Evolutionary conservation across 352 stramenopile genomes (phyloP).

Genomic region (Phytophthora ramorum): DNA sequence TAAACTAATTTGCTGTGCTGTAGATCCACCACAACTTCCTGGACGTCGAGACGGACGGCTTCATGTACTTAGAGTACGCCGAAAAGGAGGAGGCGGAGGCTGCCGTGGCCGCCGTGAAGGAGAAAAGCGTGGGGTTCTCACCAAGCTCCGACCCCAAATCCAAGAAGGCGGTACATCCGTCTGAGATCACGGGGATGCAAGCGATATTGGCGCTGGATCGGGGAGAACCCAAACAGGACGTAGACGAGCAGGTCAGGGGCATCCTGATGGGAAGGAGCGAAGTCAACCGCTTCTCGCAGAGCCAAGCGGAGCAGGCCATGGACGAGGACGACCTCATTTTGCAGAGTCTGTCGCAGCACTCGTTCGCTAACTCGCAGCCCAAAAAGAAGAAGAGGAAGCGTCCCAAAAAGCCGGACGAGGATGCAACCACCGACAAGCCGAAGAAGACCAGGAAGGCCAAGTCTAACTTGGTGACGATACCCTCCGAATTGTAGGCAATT

Average conservation of each 20-base stretch:
- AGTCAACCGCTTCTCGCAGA: slow-evolving; percentile 58
- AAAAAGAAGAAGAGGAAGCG: slow-evolving; percentile 41
- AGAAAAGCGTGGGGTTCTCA: slow-evolving; percentile 21
- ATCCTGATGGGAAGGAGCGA: slow-evolving; percentile 61
- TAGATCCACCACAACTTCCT: slow-evolving; percentile 78
- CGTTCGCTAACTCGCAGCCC: slow-evolving; percentile 43
- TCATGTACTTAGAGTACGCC: slow-evolving; percentile 70
- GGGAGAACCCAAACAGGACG: slow-evolving; percentile 31
- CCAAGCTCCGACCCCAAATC: slow-evolving; percentile 21
- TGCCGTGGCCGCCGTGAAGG: slow-evolving; percentile 47
- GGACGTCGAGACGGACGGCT: slow-evolving; percentile 64
- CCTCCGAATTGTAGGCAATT: slow-evolving; percentile 3
- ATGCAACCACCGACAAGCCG: background rate
- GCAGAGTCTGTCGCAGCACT: slow-evolving; percentile 78
- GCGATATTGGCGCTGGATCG: slow-evolving; percentile 52
- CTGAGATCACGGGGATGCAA: slow-evolving; percentile 46
- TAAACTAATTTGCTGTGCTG: background rate
- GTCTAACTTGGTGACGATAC: slow-evolving; percentile 18
- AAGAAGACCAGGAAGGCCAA: slow-evolving; percentile 26
- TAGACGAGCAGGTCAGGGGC: slow-evolving; percentile 50
- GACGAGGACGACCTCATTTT: slow-evolving; percentile 80
- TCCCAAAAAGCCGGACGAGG: slow-evolving; percentile 10
- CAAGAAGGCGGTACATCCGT: slow-evolving; percentile 13
- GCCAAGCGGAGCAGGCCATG: slow-evolving; percentile 32
- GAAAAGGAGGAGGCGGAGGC: slow-evolving; percentile 43